Percentiles rank a stretch among this genome's conserved stretches.
These are phyloP conservation scores for Colletotrichum navitas DNA, from an alignment of 2,329 filamentous ascomycete species.

Conservation along the genomic window DNA sequence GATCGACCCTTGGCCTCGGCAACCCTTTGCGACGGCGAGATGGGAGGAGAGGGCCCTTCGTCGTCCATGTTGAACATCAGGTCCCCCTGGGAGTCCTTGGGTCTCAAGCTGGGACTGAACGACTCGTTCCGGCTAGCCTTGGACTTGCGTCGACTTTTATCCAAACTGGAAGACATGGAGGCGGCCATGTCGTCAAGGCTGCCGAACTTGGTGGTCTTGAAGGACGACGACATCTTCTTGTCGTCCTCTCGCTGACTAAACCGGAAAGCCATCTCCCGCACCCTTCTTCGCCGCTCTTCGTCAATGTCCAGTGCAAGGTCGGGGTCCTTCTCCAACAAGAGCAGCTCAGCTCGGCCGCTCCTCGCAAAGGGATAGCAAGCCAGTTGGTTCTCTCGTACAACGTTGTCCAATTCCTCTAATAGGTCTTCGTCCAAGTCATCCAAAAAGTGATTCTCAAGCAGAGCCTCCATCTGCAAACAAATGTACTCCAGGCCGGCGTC, in stretches of 20 bases:
- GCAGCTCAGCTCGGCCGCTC: constrained; percentile 77
- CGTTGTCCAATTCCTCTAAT: constrained; percentile 81
- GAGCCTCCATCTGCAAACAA: constrained; percentile 88
- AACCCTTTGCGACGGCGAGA: constrained; percentile 31
- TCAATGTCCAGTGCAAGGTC: constrained; percentile 74
- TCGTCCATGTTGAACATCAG: constrained; percentile 97
- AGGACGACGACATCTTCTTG: constrained; percentile 69
- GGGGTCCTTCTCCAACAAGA: constrained; percentile 75
- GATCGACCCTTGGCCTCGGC: constrained; percentile 14
- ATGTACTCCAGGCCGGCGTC: constrained; percentile 90
- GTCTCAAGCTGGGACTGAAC: constrained; percentile 75
- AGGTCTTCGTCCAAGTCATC: constrained; percentile 88
- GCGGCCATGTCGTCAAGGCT: constrained; percentile 73
- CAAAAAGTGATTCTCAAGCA: constrained; percentile 90
- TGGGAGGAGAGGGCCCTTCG: constrained; percentile 61
- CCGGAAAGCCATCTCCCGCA: constrained; percentile 82
- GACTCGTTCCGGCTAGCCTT: constrained; percentile 65
- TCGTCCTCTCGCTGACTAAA: constrained; percentile 74
- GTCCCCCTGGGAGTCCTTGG: constrained; percentile 77
- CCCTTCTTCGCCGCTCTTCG: constrained; percentile 75
- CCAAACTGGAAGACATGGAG: constrained; percentile 55
- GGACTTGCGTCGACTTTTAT: constrained; percentile 61
- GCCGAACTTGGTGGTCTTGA: constrained; percentile 69
- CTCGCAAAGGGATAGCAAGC: constrained; percentile 81
- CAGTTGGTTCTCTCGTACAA: constrained; percentile 86